These are phyloP conservation scores for Chlorella sorokiniana DNA, from an alignment of 139 green algal genomes.

Conservation along the genomic window DNA sequence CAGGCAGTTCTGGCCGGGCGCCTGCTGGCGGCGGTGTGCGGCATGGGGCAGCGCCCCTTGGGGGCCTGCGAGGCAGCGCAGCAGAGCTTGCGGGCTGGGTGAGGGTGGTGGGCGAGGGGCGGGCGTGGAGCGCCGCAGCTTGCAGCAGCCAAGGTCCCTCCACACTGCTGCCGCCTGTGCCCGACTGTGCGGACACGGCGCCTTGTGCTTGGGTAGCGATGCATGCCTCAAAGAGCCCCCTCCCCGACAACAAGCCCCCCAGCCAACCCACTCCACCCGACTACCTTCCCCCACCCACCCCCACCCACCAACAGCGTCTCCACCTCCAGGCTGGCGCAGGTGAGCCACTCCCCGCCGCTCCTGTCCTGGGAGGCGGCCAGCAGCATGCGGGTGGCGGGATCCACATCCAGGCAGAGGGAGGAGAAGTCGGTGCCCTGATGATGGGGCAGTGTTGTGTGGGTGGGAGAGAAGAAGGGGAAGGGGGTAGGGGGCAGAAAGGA, in stretches of 20 bases:
- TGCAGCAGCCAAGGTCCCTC: too few relatives aligned
- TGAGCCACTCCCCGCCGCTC: constrained; percentile 45
- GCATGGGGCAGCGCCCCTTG: constrained; percentile 25
- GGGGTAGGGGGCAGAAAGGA: too few relatives aligned
- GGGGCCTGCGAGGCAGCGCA: neutral
- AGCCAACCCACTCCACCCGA: too few relatives aligned
- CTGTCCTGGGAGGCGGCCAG: constrained; percentile 36
- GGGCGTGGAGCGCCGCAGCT: neutral
- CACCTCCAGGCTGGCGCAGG: constrained; percentile 47
- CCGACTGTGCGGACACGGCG: too few relatives aligned
- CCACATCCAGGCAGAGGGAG: constrained; percentile 43
- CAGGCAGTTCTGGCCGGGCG: constrained; percentile 9
- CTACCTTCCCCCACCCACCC: constrained; percentile 15
- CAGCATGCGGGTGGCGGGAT: constrained; percentile 44
- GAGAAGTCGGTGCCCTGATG: constrained; percentile 23
- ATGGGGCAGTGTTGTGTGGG: too few relatives aligned
- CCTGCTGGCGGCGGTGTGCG: neutral
- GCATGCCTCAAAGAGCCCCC: too few relatives aligned
- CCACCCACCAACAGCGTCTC: constrained; percentile 46
- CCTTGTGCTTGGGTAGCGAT: too few relatives aligned
- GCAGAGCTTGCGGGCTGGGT: neutral
- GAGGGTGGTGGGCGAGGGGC: neutral
- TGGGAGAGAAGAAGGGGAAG: too few relatives aligned
- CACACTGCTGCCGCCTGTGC: too few relatives aligned
- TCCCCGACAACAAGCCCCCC: too few relatives aligned